Percentiles rank a stretch among this genome's conserved stretches.
phyloP scores from a whole-genome alignment of 305 asterid species.

The Caryopteris hybrid region DNA sequence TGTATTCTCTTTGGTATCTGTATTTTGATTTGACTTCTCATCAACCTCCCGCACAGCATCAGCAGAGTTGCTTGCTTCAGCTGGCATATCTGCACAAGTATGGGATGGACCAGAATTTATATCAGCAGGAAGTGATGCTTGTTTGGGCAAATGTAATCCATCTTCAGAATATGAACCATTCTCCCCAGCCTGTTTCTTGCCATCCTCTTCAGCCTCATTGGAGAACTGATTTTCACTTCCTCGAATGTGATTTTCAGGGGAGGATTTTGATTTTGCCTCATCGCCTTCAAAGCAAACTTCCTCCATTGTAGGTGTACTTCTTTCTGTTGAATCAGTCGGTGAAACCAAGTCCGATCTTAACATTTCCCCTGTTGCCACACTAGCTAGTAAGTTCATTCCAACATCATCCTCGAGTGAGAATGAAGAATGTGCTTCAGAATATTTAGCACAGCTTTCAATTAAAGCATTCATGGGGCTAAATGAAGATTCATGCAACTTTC shows the following conservation, averaged over 20 bases:
- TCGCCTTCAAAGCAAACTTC: slow-evolving; percentile 34
- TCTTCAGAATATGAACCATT: slow-evolving; percentile 31
- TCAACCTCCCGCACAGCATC: slow-evolving; percentile 22
- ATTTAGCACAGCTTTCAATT: slow-evolving; percentile 57
- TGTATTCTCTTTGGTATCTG: slow-evolving; percentile 24
- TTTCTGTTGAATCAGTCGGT: slow-evolving; percentile 23
- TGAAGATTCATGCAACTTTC: slow-evolving; percentile 38
- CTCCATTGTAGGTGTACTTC: slow-evolving; percentile 29
- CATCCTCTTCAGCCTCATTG: slow-evolving; percentile 27
- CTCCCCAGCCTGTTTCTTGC: slow-evolving; percentile 26
- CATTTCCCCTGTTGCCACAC: slow-evolving; percentile 75
- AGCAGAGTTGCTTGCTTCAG: slow-evolving; percentile 28
- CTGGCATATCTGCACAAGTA: slow-evolving; percentile 28
- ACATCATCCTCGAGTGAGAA: slow-evolving; percentile 55
- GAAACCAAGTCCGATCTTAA: slow-evolving; percentile 37
- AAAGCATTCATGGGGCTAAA: slow-evolving; percentile 69
- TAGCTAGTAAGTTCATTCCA: slow-evolving; percentile 73
- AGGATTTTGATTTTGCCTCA: slow-evolving; percentile 34
- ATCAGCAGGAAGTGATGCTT: slow-evolving; percentile 27
- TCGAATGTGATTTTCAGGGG: slow-evolving; percentile 12
- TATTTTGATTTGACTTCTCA: slow-evolving; percentile 26
- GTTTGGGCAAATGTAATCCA: slow-evolving; percentile 25
- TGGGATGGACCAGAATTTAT: slow-evolving; percentile 21
- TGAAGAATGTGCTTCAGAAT: slow-evolving; percentile 50
- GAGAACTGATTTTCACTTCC: slow-evolving; percentile 14